Percentiles rank a stretch among this genome's conserved stretches.
Conservation (phyloP, 106 monocot species). For the Dendrobium nobile region DNA sequence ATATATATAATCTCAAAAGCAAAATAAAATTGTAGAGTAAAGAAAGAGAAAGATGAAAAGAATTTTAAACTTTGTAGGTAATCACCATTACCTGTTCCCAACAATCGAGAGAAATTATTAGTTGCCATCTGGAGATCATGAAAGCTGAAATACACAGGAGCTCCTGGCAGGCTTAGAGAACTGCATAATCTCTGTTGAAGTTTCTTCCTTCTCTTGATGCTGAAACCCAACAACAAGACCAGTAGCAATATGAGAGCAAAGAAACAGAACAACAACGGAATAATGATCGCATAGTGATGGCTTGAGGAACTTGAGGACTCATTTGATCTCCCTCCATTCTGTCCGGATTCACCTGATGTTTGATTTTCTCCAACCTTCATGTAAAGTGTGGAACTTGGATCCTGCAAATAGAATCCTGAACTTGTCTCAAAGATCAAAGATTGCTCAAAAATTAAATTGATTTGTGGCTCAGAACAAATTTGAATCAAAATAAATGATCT, state of each 20-base stretch:
- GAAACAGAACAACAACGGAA: constrained; percentile 32
- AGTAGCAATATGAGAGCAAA: constrained; percentile 19
- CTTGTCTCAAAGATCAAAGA: neutral
- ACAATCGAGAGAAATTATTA: constrained; percentile 27
- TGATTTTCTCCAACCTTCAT: constrained; percentile 20
- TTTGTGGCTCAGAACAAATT: neutral
- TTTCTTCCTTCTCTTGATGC: constrained; percentile 12
- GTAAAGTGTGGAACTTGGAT: constrained; percentile 32
- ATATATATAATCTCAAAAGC: no score
- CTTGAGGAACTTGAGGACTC: constrained; percentile 1
- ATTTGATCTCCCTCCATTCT: neutral
- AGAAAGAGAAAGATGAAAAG: neutral
- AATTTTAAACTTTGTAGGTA: neutral
- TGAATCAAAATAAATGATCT: neutral
- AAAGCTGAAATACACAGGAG: constrained; percentile 24
- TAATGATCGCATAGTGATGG: constrained; percentile 2
- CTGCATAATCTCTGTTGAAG: neutral
- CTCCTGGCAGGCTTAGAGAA: constrained; percentile 23
- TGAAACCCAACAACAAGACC: constrained; percentile 15
- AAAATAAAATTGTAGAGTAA: no score
- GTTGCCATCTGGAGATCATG: constrained; percentile 35
- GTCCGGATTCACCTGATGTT: neutral
- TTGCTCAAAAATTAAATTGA: neutral
- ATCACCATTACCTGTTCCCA: constrained; percentile 27
- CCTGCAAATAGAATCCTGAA: constrained; percentile 13